Conservation (phyloP, 306 rosid species). For the Hippophae gyantsensis region DNA sequence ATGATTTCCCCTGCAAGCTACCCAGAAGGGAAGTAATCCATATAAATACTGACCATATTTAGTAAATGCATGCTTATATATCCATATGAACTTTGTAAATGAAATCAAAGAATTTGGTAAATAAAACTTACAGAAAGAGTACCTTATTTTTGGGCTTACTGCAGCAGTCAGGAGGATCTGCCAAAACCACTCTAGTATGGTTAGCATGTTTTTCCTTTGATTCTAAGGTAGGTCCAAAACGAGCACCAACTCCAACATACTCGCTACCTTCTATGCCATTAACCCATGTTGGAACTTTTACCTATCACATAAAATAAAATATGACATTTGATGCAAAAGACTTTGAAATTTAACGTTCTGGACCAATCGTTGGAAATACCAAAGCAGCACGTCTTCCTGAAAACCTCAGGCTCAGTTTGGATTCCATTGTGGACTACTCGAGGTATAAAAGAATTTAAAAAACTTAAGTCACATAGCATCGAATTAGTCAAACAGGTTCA, state of each 20-base stretch:
- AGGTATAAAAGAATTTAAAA: no score
- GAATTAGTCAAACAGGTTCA: no score
- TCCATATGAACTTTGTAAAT: not conserved
- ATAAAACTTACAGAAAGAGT: slow-evolving; percentile 15
- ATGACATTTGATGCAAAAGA: not conserved
- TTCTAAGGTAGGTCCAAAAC: slow-evolving; percentile 83
- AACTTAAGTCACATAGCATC: no score
- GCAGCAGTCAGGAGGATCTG: slow-evolving; percentile 97
- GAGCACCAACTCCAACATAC: slow-evolving; percentile 95
- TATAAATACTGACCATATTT: slow-evolving; percentile 11
- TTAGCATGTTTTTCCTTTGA: slow-evolving; percentile 84
- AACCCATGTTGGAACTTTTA: slow-evolving; percentile 84
- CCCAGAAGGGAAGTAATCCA: slow-evolving; percentile 32
- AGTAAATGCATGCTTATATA: slow-evolving; percentile 11
- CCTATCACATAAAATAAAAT: slow-evolving; percentile 35
- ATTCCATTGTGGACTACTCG: no score
- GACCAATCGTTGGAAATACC: no score
- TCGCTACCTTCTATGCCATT: slow-evolving; percentile 48
- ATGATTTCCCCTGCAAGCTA: slow-evolving; percentile 75
- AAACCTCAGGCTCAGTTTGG: no score
- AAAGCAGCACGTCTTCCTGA: no score
- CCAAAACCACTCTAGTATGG: slow-evolving; percentile 76
- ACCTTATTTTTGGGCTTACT: slow-evolving; percentile 52
- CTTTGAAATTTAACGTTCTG: not conserved
- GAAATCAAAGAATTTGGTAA: not conserved